Evolutionary conservation across 805 yeast species (phyloP).

Genomic region (Metschnikowia picachoensis): DNA sequence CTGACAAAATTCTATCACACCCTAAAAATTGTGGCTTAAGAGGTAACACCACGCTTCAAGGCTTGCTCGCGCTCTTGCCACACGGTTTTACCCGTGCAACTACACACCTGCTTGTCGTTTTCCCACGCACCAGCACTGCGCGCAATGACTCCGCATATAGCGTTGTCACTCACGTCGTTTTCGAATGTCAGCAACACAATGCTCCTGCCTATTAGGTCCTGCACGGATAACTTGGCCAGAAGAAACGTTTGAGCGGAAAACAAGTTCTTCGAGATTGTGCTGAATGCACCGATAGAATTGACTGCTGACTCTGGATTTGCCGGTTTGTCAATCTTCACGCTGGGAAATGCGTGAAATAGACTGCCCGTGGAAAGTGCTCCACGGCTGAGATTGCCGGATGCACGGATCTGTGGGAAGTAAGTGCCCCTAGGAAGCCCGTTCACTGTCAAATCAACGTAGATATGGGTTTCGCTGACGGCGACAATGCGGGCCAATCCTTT

Average conservation of each 20-base stretch:
- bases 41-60: constrained; percentile 48
- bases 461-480: constrained; percentile 50
- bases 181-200: constrained; percentile 43
- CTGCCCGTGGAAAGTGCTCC: constrained; percentile 70
- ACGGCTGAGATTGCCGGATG: constrained; percentile 69
- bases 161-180: constrained; percentile 38
- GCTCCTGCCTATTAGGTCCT: constrained; percentile 70
- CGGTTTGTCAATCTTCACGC: constrained; percentile 31
- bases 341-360: constrained; percentile 41
- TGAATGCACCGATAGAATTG: constrained; percentile 33
- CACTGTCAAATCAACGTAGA: constrained; percentile 72
- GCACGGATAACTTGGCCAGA: constrained; percentile 44
- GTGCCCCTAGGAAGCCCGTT: constrained; percentile 64
- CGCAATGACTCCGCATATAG: constrained; percentile 84
- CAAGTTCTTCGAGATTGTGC: constrained; percentile 9
- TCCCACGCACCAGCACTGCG: constrained; percentile 98
- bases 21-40: constrained; percentile 4
- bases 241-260: constrained; percentile 37
- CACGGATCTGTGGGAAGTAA: constrained; percentile 67
- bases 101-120: constrained; percentile 87
- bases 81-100: constrained; percentile 90
- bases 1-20: no score
- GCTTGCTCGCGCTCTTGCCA: constrained; percentile 95
- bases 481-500: constrained; percentile 87
- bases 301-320: constrained; percentile 27